A percentile compares a stretch with the other conserved stretches of the same genome.
These are phyloP conservation scores for Guadua angustifolia DNA, from an alignment of 176 grass and related monocot genomes.

Conservation along the genomic window DNA sequence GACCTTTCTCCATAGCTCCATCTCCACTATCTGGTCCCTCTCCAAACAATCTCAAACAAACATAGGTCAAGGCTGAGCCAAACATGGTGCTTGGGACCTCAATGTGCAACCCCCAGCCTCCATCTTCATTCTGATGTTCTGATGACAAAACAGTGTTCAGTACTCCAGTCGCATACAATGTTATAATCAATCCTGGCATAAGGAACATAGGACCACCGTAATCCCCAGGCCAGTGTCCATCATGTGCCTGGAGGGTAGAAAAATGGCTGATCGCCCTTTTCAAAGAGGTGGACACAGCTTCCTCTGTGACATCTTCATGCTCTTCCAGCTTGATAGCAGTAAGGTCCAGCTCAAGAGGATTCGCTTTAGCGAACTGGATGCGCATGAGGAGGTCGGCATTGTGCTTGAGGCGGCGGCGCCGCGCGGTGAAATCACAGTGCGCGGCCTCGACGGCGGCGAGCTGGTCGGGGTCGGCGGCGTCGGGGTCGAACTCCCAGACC, in stretches of 20 bases:
- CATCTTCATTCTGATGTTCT: constrained; percentile 80
- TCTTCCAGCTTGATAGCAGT: constrained; percentile 64
- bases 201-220: constrained; percentile 90
- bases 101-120: constrained; percentile 96
- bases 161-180: constrained; percentile 65
- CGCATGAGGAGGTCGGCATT: constrained; percentile 82
- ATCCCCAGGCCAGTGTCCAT: constrained; percentile 92
- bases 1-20: too few species aligned
- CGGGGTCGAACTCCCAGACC: constrained; percentile 60
- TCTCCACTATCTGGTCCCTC: too few species aligned
- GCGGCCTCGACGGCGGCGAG: constrained; percentile 60
- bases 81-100: constrained; percentile 93
- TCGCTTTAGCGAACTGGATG: constrained; percentile 73
- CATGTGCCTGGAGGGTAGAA: constrained; percentile 79
- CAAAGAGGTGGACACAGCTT: constrained; percentile 55
- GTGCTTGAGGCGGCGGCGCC: constrained; percentile 45
- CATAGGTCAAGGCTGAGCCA: constrained; percentile 80
- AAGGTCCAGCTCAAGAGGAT: constrained; percentile 69
- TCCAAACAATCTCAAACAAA: too few species aligned
- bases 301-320: constrained; percentile 74
- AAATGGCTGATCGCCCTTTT: constrained; percentile 63
- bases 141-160: constrained; percentile 66
- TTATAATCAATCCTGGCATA: constrained; percentile 87
- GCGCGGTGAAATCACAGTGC: constrained; percentile 21
- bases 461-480: constrained; percentile 36